phyloP scores from a whole-genome alignment of 768 basidiomycete genomes.

The Panus rudis region DNA sequence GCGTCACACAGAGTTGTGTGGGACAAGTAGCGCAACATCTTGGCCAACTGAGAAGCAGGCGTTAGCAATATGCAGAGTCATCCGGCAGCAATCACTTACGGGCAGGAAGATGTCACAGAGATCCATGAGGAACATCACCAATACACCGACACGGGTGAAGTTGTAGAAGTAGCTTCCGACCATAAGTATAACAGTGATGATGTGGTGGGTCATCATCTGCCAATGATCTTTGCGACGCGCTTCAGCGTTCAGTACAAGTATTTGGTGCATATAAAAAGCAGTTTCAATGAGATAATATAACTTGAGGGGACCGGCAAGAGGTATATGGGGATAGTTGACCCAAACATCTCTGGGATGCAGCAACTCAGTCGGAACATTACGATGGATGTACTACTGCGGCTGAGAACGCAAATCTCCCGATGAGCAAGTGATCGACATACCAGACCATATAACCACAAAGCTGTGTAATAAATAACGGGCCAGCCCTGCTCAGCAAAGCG shows the following conservation, averaged over 20 bases:
- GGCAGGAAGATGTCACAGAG: slow-evolving; percentile 89
- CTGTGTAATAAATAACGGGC: slow-evolving; percentile 73
- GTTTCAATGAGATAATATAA: slow-evolving; percentile 83
- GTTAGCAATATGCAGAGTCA: background rate
- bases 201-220: slow-evolving; percentile 96
- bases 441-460: slow-evolving; percentile 72
- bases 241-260: slow-evolving; percentile 90
- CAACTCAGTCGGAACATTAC: slow-evolving; percentile 57
- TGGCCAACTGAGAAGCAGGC: slow-evolving; percentile 57
- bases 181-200: slow-evolving; percentile 82
- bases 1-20: slow-evolving; percentile 58
- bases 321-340: slow-evolving; percentile 76
- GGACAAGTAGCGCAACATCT: slow-evolving; percentile 87
- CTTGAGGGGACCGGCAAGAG: slow-evolving; percentile 76
- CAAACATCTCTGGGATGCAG: slow-evolving; percentile 65
- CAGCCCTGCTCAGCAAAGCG: slow-evolving; percentile 97
- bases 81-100: slow-evolving; percentile 39
- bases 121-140: slow-evolving; percentile 92
- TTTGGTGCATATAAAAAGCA: slow-evolving; percentile 88
- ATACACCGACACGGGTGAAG: slow-evolving; percentile 82
- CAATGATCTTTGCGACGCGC: slow-evolving; percentile 85
- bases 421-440: slow-evolving; percentile 45
- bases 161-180: slow-evolving; percentile 71
- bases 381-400: slow-evolving; percentile 69
- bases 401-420: slow-evolving; percentile 8